Base-by-base conservation (phyloP, 2,329 filamentous ascomycete species). In the Fusarium pseudocircinatum region DNA sequence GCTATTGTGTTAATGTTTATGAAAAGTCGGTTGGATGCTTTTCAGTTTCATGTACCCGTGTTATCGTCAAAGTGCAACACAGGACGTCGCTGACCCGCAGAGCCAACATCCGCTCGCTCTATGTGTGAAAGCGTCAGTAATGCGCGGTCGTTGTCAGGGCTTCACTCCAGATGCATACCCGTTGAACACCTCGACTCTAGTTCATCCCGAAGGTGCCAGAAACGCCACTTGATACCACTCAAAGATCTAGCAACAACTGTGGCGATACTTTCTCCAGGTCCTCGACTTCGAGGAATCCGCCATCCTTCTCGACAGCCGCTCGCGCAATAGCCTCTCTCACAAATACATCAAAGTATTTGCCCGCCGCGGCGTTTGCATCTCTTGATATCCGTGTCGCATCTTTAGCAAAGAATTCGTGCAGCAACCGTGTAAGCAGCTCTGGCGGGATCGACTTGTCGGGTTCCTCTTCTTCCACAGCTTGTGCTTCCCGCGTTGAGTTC, bases 271-370 rank as follows among this genome's bases (percentile, higher is more conserved):
- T 96, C 84, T 98, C 95, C 68, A 98, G 80, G 84, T 98, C 95
- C 79, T 97, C 94, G 50, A 97, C 92, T 89, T 96, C 94, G 40
- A 96, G 80, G 78, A 95, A 95, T 8, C 89, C 91, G 66, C 89
- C 86, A 37, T 85, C 85, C 79, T 92, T 91, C 85, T 94, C 93
- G 66, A 91, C 90, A 15, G 91, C 89, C 43, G 94, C 91, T 78
- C 96, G 84, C 22, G 94, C 94, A 79, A 98, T 91, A 2, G 94
- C 94, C 84, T 98, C 96, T 70, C 93, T 88, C 60, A 97, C 93
- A 83, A 98, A 98, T 1, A 96, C 90, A 82, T 98, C 94, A 82
- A 98, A 88, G 80, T 98, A 98, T 83, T 92, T 94, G 20, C 91
- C 92, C 66, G 95, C 88, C 3, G 95, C 89, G 12, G 85, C 87